Percentiles rank a stretch among this genome's conserved stretches.
These are phyloP conservation scores for Paraphoma chrysanthemicola DNA, from an alignment of 2,329 filamentous ascomycete genomes.

Conservation along the genomic window DNA sequence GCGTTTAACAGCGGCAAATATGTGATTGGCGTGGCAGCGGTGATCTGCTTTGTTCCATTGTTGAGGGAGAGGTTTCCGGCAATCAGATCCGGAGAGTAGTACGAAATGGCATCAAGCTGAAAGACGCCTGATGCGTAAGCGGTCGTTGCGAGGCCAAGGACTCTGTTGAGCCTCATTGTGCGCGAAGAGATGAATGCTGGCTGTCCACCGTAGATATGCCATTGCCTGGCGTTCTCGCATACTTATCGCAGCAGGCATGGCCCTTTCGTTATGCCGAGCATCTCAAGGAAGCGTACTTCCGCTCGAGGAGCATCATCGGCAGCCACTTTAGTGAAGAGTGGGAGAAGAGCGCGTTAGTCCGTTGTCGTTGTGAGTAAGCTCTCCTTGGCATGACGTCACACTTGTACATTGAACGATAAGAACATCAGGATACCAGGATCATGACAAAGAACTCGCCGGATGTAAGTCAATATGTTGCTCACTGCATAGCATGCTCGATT, in stretches of 20 bases:
- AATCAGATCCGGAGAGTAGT: slow-evolving; percentile 5
- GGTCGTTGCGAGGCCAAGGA: neutral
- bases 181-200: neutral
- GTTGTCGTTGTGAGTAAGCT: neutral
- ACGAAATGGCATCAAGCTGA: slow-evolving; percentile 8
- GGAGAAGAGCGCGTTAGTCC: slow-evolving; percentile 6
- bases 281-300: neutral
- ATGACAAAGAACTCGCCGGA: no score
- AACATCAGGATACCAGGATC: no score
- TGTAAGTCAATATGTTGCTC: no score
- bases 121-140: slow-evolving; percentile 2
- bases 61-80: neutral
- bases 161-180: slow-evolving; percentile 1
- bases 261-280: neutral
- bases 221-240: neutral
- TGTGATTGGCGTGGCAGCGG: slow-evolving; percentile 4
- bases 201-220: neutral
- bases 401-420: neutral
- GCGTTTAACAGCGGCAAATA: slow-evolving; percentile 1
- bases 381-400: slow-evolving; percentile 14
- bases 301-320: neutral
- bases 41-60: neutral
- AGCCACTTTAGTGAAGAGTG: slow-evolving; percentile 2
- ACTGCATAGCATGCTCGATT: no score
- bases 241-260: neutral